A percentile compares a stretch with the other conserved stretches of the same genome.
Evolutionary conservation across 371 early-diverging fungal genomes (phyloP).

Genomic region (Funneliformis caledonium): DNA sequence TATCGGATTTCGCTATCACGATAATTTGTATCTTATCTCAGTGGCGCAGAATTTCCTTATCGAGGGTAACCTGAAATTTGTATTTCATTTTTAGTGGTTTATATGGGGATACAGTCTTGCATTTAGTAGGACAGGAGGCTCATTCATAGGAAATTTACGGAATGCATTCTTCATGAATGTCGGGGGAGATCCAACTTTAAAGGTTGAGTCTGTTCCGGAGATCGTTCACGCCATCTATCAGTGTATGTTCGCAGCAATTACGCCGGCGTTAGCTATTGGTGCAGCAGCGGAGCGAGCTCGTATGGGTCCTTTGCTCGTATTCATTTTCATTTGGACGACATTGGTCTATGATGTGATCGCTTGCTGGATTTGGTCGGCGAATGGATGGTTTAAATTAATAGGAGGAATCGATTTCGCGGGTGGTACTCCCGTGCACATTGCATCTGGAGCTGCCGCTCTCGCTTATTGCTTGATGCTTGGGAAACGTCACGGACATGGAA

Average conservation of each 20-base stretch:
- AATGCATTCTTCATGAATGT: constrained; percentile 73
- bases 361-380: constrained; percentile 89
- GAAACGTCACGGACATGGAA: constrained; percentile 71
- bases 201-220: constrained; percentile 66
- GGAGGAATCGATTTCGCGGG: constrained; percentile 87
- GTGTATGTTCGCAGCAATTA: constrained; percentile 85
- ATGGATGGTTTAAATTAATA: constrained; percentile 79
- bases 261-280: constrained; percentile 89
- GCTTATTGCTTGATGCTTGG: constrained; percentile 86
- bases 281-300: constrained; percentile 89
- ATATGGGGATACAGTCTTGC: constrained; percentile 87
- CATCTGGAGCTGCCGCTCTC: constrained; percentile 88
- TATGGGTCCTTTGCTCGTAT: constrained; percentile 82
- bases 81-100: constrained; percentile 72
- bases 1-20: constrained; percentile 64
- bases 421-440: constrained; percentile 93
- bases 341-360: constrained; percentile 87
- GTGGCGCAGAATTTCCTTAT: neutral
- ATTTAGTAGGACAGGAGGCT: constrained; percentile 69
- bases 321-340: constrained; percentile 92
- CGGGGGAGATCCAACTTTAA: constrained; percentile 57
- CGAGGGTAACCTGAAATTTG: constrained; percentile 84
- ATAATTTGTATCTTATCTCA: constrained; percentile 46
- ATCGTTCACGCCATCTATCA: constrained; percentile 78
- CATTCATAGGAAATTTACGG: constrained; percentile 81